Evolutionary conservation across 352 stramenopile species (phyloP).

Genomic region (Nothophytophthora sp.): DNA sequence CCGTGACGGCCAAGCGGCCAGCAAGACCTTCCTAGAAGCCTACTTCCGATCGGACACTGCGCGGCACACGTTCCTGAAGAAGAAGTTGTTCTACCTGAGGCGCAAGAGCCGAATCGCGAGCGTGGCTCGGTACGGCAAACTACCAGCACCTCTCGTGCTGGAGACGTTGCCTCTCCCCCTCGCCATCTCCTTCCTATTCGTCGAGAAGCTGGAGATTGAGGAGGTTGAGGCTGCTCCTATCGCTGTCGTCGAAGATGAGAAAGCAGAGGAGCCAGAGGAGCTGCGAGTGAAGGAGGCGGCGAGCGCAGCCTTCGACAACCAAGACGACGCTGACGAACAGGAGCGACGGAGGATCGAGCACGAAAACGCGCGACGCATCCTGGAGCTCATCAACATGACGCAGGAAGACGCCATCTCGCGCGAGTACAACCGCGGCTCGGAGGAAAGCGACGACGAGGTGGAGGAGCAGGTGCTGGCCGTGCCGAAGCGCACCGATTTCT

Average conservation of each 20-base stretch:
- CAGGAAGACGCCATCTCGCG: slow-evolving; percentile 27
- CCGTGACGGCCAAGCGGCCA: slow-evolving; percentile 3
- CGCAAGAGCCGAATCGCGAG: slow-evolving; percentile 37
- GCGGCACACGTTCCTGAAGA: slow-evolving; percentile 49
- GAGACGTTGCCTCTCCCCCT: slow-evolving; percentile 39
- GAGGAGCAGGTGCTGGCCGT: slow-evolving; percentile 33
- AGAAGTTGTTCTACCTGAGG: slow-evolving; percentile 49
- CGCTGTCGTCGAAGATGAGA: slow-evolving; percentile 12
- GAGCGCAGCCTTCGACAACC: slow-evolving; percentile 10
- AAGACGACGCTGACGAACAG: slow-evolving; percentile 26
- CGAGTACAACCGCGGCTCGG: slow-evolving; percentile 28
- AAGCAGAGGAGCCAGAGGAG: slow-evolving; percentile 6
- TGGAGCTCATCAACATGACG: slow-evolving; percentile 29
- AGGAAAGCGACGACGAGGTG: slow-evolving; percentile 61
- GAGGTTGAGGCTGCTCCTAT: slow-evolving; percentile 11
- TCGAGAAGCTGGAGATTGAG: slow-evolving; percentile 8
- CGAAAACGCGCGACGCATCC: slow-evolving; percentile 16
- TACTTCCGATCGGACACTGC: slow-evolving; percentile 50
- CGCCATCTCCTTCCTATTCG: slow-evolving; percentile 32
- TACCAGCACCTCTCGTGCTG: slow-evolving; percentile 44
- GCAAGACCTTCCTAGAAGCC: slow-evolving; percentile 37
- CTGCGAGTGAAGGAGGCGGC: slow-evolving; percentile 2
- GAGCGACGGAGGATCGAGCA: slow-evolving; percentile 15
- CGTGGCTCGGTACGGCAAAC: slow-evolving; percentile 46
- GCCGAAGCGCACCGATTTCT: slow-evolving; percentile 73